Base-by-base conservation (phyloP, 495 filamentous ascomycete genomes). In the Chaetomidium leptoderma region DNA sequence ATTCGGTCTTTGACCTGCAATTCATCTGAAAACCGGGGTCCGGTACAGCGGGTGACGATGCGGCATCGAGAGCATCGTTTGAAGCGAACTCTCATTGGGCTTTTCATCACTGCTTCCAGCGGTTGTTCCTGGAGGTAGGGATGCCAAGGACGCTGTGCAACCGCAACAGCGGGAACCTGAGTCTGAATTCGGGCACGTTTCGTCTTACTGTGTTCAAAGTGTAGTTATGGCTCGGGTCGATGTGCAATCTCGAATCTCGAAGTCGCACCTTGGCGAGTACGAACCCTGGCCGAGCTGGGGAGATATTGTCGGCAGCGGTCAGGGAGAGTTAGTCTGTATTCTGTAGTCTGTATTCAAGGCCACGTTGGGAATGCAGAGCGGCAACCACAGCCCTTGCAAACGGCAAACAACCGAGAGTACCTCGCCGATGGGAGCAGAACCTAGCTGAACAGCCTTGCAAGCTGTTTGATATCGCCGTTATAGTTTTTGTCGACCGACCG, bases 71-170 rank as follows among this genome's bases (percentile, higher is more conserved):
- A 37, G 17, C 50, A 17, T 53, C 36, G 21, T 24, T 1, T 13
- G 8, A 36, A n/a, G n/a, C n/a, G n/a, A n/a, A n/a, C n/a, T n/a
- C n/a, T 7, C 10, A 19, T 32, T 17, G 4, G 4, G 29, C 30
- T 26, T 6, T 3, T 14, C 1, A 21, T 33, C 27, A 11, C 27
- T 48, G 2, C n/a, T 7, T 10, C 17, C n/a, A 17, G 16, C 37
- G 3, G 8, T 3, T 17, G 13, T 24, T 19, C 32, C 32, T 37
- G 13, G 8, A 30, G 13, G 26, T 10, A 11, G 4, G 47, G 33
- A 36, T 40, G 49, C 49, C 49, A 40, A 40, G 49, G 35, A 52
- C 21, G 49, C 16, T 13, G 49, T 40, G 49, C 49, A 30, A 52
- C 37, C 51, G 9, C n/a, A 7, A 42, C n/a, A 30, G 26, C 36